Percentiles rank a stretch among this genome's conserved stretches.
Conservation (phyloP, 257 asterid genomes). For the Gentiana dahurica region DNA sequence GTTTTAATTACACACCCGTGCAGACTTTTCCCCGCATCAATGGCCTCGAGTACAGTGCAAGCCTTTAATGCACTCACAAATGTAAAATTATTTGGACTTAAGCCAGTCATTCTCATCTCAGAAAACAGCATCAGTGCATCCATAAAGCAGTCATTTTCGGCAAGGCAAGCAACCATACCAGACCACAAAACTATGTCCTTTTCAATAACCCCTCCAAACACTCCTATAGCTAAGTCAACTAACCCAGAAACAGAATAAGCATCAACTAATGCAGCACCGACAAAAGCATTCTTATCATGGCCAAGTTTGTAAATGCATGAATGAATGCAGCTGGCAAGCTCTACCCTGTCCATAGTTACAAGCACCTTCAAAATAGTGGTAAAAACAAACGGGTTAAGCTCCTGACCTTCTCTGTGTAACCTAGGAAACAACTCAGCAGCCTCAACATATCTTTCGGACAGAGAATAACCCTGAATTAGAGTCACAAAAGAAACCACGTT, state of each 20-base stretch:
- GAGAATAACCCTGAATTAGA: constrained; percentile 23
- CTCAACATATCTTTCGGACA: constrained; percentile 9
- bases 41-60: constrained; percentile 52
- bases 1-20: constrained; percentile 69
- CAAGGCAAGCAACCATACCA: constrained; percentile 74
- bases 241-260: constrained; percentile 63
- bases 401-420: constrained; percentile 36
- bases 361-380: constrained; percentile 32
- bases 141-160: constrained; percentile 50
- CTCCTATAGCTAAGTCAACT: constrained; percentile 41
- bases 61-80: constrained; percentile 78
- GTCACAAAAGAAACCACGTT: constrained; percentile 40
- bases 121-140: constrained; percentile 48
- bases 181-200: constrained; percentile 91
- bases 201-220: constrained; percentile 41
- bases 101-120: constrained; percentile 53
- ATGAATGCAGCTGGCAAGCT: constrained; percentile 18
- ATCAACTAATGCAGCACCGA: constrained; percentile 65
- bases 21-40: constrained; percentile 47
- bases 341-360: constrained; percentile 25
- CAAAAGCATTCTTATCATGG: constrained; percentile 32
- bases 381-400: constrained; percentile 33
- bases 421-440: constrained; percentile 24
- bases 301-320: constrained; percentile 27
- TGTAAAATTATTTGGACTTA: constrained; percentile 73